Conservation (phyloP, 2,329 filamentous ascomycete species). For the Botryotinia convoluta region DNA sequence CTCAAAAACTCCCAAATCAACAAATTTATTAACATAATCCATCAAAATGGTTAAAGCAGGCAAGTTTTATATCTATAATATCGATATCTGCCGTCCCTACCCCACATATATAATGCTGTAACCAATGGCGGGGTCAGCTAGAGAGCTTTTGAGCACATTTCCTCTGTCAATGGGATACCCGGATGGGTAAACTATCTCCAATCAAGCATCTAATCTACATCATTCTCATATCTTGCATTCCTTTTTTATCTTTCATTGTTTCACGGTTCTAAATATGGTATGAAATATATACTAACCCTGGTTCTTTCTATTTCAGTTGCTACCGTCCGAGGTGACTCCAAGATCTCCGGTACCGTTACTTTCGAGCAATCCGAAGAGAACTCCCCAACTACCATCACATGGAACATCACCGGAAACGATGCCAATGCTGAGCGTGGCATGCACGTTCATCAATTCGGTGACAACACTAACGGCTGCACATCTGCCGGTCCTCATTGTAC, state of each 20-base stretch:
- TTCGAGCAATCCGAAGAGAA: slow-evolving; percentile 90
- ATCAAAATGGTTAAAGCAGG: slow-evolving; percentile 98
- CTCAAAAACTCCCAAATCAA: slow-evolving; percentile 9
- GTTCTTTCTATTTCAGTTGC: slow-evolving; percentile 60
- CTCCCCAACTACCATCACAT: slow-evolving; percentile 80
- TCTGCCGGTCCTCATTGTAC: slow-evolving; percentile 95
- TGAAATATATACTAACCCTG: slow-evolving; percentile 7
- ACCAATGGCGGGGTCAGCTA: slow-evolving; percentile 39
- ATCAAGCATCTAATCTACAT: slow-evolving; percentile 36
- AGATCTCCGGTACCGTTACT: slow-evolving; percentile 87
- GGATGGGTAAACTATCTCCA: slow-evolving; percentile 43
- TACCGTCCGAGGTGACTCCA: slow-evolving; percentile 96
- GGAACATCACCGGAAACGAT: slow-evolving; percentile 90
- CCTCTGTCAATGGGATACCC: slow-evolving; percentile 41
- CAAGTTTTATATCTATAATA: slow-evolving; percentile 49
- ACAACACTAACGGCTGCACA: slow-evolving; percentile 99
- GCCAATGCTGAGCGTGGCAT: slow-evolving; percentile 95
- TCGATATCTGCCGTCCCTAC: slow-evolving; percentile 13
- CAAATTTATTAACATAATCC: slow-evolving; percentile 40
- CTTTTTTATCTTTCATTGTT: not conserved
- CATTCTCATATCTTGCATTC: not conserved
- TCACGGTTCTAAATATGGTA: not conserved
- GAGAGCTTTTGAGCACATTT: slow-evolving; percentile 63
- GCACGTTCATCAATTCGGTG: slow-evolving; percentile 98
- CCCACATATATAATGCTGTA: slow-evolving; percentile 13